These are phyloP conservation scores for Saccharomyces pastorianus DNA, from an alignment of 1,139 yeast genomes.

Conservation along the genomic window DNA sequence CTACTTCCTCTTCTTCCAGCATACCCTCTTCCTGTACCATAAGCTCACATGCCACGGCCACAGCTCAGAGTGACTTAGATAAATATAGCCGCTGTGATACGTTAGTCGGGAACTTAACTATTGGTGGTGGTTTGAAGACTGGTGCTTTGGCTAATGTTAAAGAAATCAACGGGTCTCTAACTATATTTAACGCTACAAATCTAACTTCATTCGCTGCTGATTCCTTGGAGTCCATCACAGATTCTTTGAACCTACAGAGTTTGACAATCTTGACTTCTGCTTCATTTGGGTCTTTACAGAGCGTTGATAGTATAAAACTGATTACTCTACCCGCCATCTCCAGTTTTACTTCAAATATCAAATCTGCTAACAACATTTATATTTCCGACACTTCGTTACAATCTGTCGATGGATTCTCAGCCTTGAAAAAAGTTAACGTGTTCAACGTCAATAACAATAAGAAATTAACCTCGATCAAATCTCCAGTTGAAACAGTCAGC, in stretches of 20 bases:
- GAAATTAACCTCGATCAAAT: constrained; percentile 58
- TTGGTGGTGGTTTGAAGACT: constrained; percentile 53
- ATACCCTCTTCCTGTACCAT: constrained; percentile 37
- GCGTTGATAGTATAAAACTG: constrained; percentile 73
- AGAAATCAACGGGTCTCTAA: constrained; percentile 69
- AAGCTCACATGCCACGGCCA: constrained; percentile 54
- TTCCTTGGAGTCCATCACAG: constrained; percentile 64
- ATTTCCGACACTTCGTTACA: constrained; percentile 83
- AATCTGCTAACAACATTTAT: constrained; percentile 61
- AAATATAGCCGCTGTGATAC: constrained; percentile 65
- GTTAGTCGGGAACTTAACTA: constrained; percentile 68
- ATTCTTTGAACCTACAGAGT: constrained; percentile 51
- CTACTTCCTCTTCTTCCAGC: constrained; percentile 26
- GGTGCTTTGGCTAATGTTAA: constrained; percentile 54
- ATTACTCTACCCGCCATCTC: constrained; percentile 78
- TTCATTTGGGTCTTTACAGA: constrained; percentile 68
- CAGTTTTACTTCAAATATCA: constrained; percentile 63
- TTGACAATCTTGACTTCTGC: constrained; percentile 63
- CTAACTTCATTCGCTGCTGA: constrained; percentile 69
- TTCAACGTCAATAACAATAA: constrained; percentile 88
- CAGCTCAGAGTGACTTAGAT: constrained; percentile 73
- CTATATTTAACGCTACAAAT: constrained; percentile 54
- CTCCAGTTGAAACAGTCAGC: constrained; percentile 68
- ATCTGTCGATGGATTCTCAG: constrained; percentile 66
- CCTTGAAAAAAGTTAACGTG: constrained; percentile 58